Percentiles rank a stretch among this genome's conserved stretches.
Evolutionary conservation across 2,329 filamentous ascomycete species (phyloP).

Genomic region (Cladosporium halotolerans): DNA sequence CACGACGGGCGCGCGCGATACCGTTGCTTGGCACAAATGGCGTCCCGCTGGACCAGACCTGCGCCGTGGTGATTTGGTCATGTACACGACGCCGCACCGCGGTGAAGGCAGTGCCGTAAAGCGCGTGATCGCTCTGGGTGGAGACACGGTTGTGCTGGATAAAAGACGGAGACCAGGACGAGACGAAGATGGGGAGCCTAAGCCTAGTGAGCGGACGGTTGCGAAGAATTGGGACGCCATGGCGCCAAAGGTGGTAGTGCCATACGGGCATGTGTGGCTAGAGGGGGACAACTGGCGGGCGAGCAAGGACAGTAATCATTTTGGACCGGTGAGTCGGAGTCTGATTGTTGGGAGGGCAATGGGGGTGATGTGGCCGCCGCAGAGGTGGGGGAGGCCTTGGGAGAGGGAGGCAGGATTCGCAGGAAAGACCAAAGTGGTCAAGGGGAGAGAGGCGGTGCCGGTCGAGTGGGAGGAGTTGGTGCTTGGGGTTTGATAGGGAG

Average conservation of each 20-base stretch:
- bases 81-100: conserved; percentile 52
- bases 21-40: conserved; percentile 33
- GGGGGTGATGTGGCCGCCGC: conserved; percentile 61
- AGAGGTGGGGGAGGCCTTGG: conserved; percentile 48
- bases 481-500: background rate
- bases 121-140: conserved; percentile 72
- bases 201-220: conserved; percentile 30
- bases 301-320: conserved; percentile 80
- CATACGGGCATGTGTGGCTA: conserved; percentile 85
- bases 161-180: conserved; percentile 28
- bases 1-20: conserved; percentile 34
- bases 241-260: conserved; percentile 49
- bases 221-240: conserved; percentile 24
- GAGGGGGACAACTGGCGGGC: conserved; percentile 77
- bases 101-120: conserved; percentile 71
- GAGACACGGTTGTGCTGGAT: conserved; percentile 65
- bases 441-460: conserved; percentile 19
- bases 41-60: conserved; percentile 22
- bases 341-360: conserved; percentile 70
- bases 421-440: conserved; percentile 36
- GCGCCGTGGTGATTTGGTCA: conserved; percentile 39
- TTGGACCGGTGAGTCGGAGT: conserved; percentile 63
- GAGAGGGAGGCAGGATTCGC: conserved; percentile 22
- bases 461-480: conserved; percentile 12
- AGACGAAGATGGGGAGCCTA: conserved; percentile 19